Percentiles rank a stretch among this genome's conserved stretches.
Conservation (phyloP, 352 stramenopile species). For the Phytophthora pini region DNA sequence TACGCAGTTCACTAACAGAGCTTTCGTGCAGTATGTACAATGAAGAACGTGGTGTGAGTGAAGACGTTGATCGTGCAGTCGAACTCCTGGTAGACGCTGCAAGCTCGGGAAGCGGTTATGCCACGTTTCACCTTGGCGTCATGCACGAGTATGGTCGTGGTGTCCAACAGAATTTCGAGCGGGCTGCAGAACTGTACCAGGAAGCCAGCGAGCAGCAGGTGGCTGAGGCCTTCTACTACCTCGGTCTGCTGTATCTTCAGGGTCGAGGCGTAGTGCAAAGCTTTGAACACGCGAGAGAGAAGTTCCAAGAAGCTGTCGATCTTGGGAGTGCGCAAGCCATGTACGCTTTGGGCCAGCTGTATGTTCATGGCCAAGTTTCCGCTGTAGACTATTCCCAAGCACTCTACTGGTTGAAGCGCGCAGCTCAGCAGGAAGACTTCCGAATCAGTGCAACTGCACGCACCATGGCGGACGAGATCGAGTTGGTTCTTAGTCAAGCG, state of each 20-base stretch:
- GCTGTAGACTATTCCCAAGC: conserved; percentile 57
- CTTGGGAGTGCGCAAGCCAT: conserved; percentile 52
- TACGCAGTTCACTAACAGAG: background rate
- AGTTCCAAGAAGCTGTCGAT: conserved; percentile 52
- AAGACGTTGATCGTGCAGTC: conserved; percentile 39
- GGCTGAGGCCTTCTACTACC: conserved; percentile 61
- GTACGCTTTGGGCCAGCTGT: conserved; percentile 58
- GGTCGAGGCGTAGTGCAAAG: conserved; percentile 55
- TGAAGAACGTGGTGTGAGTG: conserved; percentile 46
- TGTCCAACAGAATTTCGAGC: conserved; percentile 38
- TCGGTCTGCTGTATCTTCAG: conserved; percentile 52
- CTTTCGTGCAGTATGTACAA: conserved; percentile 41
- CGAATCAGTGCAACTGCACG: conserved; percentile 35
- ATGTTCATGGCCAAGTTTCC: conserved; percentile 42
- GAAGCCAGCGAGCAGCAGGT: conserved; percentile 32
- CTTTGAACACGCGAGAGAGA: conserved; percentile 33
- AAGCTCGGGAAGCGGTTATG: conserved; percentile 26
- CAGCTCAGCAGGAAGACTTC: conserved; percentile 35
- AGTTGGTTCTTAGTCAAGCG: conserved; percentile 44
- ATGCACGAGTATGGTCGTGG: conserved; percentile 69
- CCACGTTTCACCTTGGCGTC: conserved; percentile 51
- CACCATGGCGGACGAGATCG: conserved; percentile 43
- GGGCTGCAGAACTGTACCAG: conserved; percentile 46
- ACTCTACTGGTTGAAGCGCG: conserved; percentile 54
- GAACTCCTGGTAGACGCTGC: conserved; percentile 43